Evolutionary conservation across 768 basidiomycete species (phyloP), one percentile per base, ranked within the genome.

Genomic region (Tricholoma terreum): DNA sequence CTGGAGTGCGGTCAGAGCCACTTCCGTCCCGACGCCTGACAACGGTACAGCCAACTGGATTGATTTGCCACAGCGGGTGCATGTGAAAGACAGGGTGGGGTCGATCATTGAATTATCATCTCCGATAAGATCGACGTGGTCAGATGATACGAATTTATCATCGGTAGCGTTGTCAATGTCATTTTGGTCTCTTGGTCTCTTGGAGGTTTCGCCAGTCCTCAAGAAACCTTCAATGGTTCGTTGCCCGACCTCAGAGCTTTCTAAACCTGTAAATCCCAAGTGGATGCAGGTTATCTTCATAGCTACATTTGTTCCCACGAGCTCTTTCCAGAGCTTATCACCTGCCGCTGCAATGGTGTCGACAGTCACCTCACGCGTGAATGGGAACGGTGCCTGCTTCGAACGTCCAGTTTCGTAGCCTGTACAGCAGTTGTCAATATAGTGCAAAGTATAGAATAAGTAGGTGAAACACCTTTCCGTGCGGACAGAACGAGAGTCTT

Each of bases 141-240:
- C 55, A 19, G 35, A 15, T 49, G 58, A 35, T 45, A 30, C 30
- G 50, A 22, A 30, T 36, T 52, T 22, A 35, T 50, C 42, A 14
- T 61, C 36, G 36, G 40, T 58, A 33, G 61, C 60, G 50, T 50
- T 52, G 6, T 61, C 60, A 33, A 49, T 52, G 6, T 61, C 60
- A 33, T 66, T 68, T 40, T 68, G 67, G 6, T 76, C 75, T 52
- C 77, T 67, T 35, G 70, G 55, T 50, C 78, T 78, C 64, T 84
- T 82, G 21, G 64, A 63, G 43, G 69, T 48, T 51, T 67, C 70
- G 52, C 61, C 62, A 53, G 65, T 69, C 66, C 77, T 81, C 57
- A 99, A 84, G 72, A 98, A 99, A 1, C 87, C 84, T 68, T 96
- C 90, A 55, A 99, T 96, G 33, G 82, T 87, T 59, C 81, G 82